These are phyloP conservation scores for Allantophomopsis cytisporea DNA, from an alignment of 2,329 filamentous ascomycete genomes.

Conservation along the genomic window DNA sequence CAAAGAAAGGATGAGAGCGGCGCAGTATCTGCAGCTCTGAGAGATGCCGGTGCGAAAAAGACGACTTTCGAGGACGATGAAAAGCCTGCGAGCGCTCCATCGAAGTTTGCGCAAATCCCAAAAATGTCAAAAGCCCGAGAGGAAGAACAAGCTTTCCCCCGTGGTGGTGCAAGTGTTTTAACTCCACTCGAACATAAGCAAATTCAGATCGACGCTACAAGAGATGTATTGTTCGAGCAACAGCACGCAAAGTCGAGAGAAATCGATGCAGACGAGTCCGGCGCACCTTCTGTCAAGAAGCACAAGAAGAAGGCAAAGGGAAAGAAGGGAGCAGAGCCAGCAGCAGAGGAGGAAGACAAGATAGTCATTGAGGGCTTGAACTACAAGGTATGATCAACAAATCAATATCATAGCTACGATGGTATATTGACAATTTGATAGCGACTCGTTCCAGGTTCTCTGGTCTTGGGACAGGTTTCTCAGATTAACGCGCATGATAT, in stretches of 20 bases:
- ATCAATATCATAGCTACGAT: conserved; percentile 5
- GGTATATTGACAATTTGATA: conserved; percentile 26
- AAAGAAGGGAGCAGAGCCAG: conserved; percentile 34
- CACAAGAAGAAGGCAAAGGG: conserved; percentile 38
- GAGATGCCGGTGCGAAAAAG: conserved; percentile 14
- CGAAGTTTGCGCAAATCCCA: conserved; percentile 6
- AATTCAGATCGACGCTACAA: conserved; percentile 84
- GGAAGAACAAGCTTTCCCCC: conserved; percentile 82
- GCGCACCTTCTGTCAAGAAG: conserved; percentile 24
- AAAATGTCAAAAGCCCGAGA: conserved; percentile 39
- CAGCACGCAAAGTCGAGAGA: conserved; percentile 37
- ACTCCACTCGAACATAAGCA: conserved; percentile 94
- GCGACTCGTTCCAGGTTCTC: conserved; percentile 73
- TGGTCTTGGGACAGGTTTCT: conserved; percentile 77
- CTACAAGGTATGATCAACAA: conserved; percentile 54
- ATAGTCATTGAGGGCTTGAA: conserved; percentile 77
- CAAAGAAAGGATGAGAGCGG: conserved; percentile 6
- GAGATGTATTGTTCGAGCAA: conserved; percentile 84
- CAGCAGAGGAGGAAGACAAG: conserved; percentile 30
- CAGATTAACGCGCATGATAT: conserved; percentile 71
- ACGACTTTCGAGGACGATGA: conserved; percentile 12
- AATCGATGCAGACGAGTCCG: conserved; percentile 11
- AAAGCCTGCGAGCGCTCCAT: conserved; percentile 3
- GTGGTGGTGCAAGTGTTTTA: conserved; percentile 80
- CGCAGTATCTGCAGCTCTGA: too few species aligned